Conservation (phyloP, 2,329 filamentous ascomycete genomes). For the Periconia digitata region DNA sequence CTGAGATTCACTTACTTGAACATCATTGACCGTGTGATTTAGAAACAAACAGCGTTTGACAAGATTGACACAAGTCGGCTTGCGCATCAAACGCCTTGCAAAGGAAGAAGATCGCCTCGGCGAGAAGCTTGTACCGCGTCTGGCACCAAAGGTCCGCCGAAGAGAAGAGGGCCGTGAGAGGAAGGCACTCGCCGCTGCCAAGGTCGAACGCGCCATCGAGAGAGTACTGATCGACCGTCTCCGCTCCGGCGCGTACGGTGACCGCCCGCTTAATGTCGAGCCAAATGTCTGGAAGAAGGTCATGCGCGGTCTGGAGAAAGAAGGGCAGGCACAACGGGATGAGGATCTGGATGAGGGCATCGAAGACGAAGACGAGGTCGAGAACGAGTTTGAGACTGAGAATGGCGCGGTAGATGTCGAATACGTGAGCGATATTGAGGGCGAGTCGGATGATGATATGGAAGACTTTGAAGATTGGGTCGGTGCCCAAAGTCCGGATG, state of each 20-base stretch:
- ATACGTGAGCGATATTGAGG: conserved; percentile 90
- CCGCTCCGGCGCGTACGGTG: conserved; percentile 89
- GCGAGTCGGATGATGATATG: conserved; percentile 68
- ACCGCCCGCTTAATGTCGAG: conserved; percentile 91
- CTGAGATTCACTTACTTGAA: too few species aligned
- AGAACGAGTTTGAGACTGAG: conserved; percentile 65
- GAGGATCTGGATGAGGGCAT: conserved; percentile 88
- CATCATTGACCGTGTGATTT: too few species aligned
- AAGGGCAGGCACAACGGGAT: conserved; percentile 79
- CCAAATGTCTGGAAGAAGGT: conserved; percentile 98
- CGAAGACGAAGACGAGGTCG: conserved; percentile 72
- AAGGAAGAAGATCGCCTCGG: conserved; percentile 88
- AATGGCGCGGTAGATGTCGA: conserved; percentile 77
- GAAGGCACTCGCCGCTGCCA: conserved; percentile 64
- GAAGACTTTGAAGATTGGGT: conserved; percentile 87
- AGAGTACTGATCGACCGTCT: conserved; percentile 89
- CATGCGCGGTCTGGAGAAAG: conserved; percentile 82
- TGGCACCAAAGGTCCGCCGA: conserved; percentile 81
- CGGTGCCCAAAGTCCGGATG: conserved; percentile 65
- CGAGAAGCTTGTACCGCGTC: conserved; percentile 82
- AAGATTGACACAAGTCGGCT: conserved; percentile 85
- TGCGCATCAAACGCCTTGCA: conserved; percentile 73
- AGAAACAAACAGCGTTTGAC: conserved; percentile 97
- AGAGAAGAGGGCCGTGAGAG: conserved; percentile 52
- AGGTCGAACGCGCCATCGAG: conserved; percentile 95